Conservation (phyloP, 352 stramenopile species). For the Globisporangium nunn region DNA sequence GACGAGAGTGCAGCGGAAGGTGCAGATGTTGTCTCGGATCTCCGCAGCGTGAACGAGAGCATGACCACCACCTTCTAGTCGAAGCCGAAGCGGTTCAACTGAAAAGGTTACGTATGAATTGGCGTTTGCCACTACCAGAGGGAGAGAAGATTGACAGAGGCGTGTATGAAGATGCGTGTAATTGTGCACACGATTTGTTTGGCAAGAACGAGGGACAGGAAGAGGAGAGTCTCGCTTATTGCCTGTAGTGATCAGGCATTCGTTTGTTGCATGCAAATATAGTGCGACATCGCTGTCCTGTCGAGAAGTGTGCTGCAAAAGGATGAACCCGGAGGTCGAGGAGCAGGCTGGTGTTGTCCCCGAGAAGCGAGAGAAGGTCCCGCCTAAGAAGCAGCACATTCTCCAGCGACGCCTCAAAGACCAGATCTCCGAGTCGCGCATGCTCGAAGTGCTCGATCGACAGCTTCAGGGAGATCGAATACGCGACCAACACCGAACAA, state of each 20-base stretch:
- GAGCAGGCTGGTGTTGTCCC: not conserved
- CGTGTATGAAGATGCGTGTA: not conserved
- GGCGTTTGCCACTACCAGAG: not conserved
- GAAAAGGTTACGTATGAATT: not conserved
- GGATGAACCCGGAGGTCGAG: slow-evolving; percentile 12
- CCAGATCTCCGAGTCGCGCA: slow-evolving; percentile 61
- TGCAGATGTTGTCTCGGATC: not conserved
- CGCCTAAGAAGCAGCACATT: slow-evolving; percentile 11
- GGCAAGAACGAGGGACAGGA: too few relatives aligned
- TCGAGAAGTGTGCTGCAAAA: too few relatives aligned
- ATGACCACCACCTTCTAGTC: not conserved
- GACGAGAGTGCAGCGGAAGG: not conserved
- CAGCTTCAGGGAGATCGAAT: slow-evolving; percentile 18
- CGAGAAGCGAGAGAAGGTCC: slow-evolving; percentile 1
- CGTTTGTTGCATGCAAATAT: too few relatives aligned
- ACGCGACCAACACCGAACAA: slow-evolving; percentile 14
- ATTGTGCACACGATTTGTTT: too few relatives aligned
- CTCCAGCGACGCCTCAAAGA: slow-evolving; percentile 52
- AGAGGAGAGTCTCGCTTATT: too few relatives aligned
- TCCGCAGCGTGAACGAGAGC: not conserved
- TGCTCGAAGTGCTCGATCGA: slow-evolving; percentile 57
- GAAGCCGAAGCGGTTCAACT: not conserved
- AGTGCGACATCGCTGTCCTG: too few relatives aligned
- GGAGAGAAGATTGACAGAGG: not conserved
- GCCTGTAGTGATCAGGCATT: too few relatives aligned